Base-by-base conservation (phyloP, 73 alveolate genomes). In the Stentor roeselii region DNA sequence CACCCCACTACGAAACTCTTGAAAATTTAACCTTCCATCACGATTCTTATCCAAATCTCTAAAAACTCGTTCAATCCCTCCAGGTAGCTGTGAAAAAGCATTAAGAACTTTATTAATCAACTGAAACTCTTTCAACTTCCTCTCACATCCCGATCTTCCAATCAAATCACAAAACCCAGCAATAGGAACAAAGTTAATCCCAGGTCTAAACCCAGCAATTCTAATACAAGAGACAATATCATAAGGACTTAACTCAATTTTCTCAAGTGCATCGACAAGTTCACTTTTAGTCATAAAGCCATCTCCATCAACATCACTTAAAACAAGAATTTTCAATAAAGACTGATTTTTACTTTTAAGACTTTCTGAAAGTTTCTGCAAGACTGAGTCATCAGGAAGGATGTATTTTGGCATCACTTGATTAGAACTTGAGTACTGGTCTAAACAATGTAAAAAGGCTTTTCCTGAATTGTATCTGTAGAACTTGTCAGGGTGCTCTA, bases 171-270 rank as follows among this genome's bases (percentile, higher is more conserved):
- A 50, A 50, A 50, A 50, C 6, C 67, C 21, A 50, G 67, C 37
- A 30, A 67, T 67, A 30, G n/a, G 80, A 21, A 67, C 41, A 21
- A 27, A 21, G 34, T 67, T 34, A 67, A 67, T 34, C 1, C 80
- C 80, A 67, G 80, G 27, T 30, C 80, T n/a, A 67, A 67, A 67
- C 0, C 80, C 80, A 67, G 80, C 80, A 30, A 67, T 67, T 30
- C 80, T n/a, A 32, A 67, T 21, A 1, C n/a, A 30, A 27, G 80
- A 36, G 21, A 67, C 27, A 15, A 67, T 67, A 21, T 67, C 80
- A 67, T 67, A 32, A 30, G 80, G 80, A 34, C 41, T 67, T 1
- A 67, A 21, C 15, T 67, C 41, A 67, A 67, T 36, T 67, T 67
- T 67, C 34, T 67, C 80, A 30, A 67, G 14, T 0, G 41, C 80